phyloP scores from a whole-genome alignment of 2,329 filamentous ascomycete genomes.

The Colletotrichum sp. region DNA sequence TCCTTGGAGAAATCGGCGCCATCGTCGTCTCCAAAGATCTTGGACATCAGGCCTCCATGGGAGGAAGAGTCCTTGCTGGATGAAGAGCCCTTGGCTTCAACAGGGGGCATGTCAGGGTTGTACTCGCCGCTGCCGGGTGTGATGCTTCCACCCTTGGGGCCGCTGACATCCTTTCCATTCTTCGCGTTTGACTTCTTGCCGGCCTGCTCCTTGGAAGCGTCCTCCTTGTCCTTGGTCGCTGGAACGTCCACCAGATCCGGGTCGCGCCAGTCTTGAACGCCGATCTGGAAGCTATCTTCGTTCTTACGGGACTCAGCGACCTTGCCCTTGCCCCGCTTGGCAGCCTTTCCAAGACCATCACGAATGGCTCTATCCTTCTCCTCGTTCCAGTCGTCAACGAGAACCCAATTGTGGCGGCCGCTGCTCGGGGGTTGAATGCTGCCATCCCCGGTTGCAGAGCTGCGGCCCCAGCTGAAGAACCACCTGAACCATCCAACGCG shows the following conservation, averaged over 20 bases:
- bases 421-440: slow-evolving; percentile 73
- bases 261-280: slow-evolving; percentile 87
- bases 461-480: slow-evolving; percentile 41
- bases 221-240: slow-evolving; percentile 45
- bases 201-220: slow-evolving; percentile 1
- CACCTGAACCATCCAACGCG: slow-evolving; percentile 49
- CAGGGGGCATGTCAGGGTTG: slow-evolving; percentile 29
- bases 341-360: slow-evolving; percentile 44
- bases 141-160: slow-evolving; percentile 68
- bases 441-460: slow-evolving; percentile 41
- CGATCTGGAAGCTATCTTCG: slow-evolving; percentile 76
- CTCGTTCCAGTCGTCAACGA: slow-evolving; percentile 70
- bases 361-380: slow-evolving; percentile 49
- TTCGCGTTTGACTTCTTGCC: slow-evolving; percentile 23
- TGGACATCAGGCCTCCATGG: slow-evolving; percentile 48
- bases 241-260: slow-evolving; percentile 40
- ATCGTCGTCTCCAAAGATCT: slow-evolving; percentile 53
- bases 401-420: slow-evolving; percentile 76
- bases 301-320: slow-evolving; percentile 21
- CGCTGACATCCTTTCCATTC: slow-evolving; percentile 29
- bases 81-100: slow-evolving; percentile 35
- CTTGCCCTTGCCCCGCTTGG: slow-evolving; percentile 33
- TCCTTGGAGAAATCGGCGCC: slow-evolving; percentile 31
- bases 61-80: not conserved
- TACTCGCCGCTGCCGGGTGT: slow-evolving; percentile 79